These are phyloP conservation scores for Adenanthera pavonina DNA, from an alignment of 306 rosid species.

Conservation along the genomic window DNA sequence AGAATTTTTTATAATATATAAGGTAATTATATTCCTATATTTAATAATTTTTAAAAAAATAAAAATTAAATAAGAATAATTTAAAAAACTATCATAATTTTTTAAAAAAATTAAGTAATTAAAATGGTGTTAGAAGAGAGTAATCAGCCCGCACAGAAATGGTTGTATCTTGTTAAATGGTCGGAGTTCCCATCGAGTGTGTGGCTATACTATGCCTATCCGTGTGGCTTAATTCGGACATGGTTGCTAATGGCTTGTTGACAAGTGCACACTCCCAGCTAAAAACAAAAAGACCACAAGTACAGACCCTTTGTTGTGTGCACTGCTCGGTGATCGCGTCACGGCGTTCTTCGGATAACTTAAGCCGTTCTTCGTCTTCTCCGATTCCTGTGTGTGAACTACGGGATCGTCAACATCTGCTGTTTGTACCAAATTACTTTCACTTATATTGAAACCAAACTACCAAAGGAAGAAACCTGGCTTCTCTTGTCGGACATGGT, in stretches of 20 bases:
- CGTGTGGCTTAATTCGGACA: neutral
- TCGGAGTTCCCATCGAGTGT: no score
- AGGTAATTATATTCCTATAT: no score
- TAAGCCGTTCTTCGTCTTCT: neutral
- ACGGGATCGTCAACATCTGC: conserved; percentile 24
- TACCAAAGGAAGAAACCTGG: conserved; percentile 30
- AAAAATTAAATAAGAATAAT: no score
- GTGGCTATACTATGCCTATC: neutral
- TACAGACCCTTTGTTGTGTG: neutral
- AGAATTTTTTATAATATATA: no score
- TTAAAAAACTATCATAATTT: no score
- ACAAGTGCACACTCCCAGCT: neutral
- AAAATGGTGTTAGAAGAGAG: no score
- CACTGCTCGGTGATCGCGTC: neutral
- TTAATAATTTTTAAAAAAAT: no score
- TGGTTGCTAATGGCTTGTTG: neutral
- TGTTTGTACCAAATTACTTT: neutral
- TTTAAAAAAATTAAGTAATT: no score
- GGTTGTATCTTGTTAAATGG: no score
- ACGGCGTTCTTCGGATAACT: neutral
- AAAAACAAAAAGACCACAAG: neutral
- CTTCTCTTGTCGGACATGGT: conserved; percentile 23
- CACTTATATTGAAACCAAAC: neutral
- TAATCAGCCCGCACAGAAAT: no score
- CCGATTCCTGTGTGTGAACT: neutral